Evolutionary conservation across 257 asterid species (phyloP).

Genomic region (Knoxia roxburghii): DNA sequence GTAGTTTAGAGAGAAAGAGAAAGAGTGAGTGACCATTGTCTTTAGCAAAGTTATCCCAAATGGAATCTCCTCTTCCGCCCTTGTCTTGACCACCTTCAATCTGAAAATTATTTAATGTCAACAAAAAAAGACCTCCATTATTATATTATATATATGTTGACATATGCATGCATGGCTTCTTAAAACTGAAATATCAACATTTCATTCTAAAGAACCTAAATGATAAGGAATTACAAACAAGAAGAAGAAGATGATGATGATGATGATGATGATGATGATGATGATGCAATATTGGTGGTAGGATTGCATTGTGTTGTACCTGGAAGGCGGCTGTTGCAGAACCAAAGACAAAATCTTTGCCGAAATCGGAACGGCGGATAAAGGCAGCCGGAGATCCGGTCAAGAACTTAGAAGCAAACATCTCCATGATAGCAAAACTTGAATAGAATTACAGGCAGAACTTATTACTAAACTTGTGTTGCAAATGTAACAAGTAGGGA

Average conservation of each 20-base stretch:
- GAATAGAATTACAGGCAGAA: too few relatives aligned
- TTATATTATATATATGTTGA: too few relatives aligned
- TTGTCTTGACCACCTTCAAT: background rate
- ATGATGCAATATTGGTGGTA: too few relatives aligned
- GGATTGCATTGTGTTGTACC: background rate
- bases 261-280: too few relatives aligned
- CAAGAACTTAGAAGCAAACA: background rate
- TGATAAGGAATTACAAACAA: too few relatives aligned
- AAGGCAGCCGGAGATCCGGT: slow-evolving; percentile 7
- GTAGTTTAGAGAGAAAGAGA: too few relatives aligned
- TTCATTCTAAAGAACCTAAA: background rate
- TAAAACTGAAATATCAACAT: background rate
- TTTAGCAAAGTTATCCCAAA: background rate
- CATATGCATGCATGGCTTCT: background rate
- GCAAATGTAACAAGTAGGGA: background rate
- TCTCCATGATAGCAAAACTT: too few relatives aligned
- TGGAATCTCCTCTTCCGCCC: background rate
- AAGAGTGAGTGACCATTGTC: too few relatives aligned
- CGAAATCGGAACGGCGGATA: slow-evolving; percentile 5
- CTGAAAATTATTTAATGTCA: background rate
- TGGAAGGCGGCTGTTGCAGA: slow-evolving; percentile 4
- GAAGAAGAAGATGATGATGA: too few relatives aligned
- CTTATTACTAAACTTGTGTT: too few relatives aligned
- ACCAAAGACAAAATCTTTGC: slow-evolving; percentile 3
- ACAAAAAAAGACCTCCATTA: too few relatives aligned